Evolutionary conservation across 352 stramenopile genomes (phyloP).

Genomic region (Aphanomyces euteiches): DNA sequence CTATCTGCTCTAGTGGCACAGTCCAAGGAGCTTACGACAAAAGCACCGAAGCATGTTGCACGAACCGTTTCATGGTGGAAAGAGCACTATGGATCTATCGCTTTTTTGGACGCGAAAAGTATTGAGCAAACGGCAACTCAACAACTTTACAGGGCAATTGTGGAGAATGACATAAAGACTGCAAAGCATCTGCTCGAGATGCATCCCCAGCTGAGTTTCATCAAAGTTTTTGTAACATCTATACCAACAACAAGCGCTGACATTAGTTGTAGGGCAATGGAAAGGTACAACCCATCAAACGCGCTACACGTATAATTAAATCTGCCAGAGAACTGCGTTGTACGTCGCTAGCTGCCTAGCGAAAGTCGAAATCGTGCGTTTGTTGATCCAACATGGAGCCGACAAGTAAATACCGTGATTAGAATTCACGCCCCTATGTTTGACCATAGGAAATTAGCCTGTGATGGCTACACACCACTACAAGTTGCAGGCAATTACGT

Average conservation of each 20-base stretch:
- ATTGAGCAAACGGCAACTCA: not conserved
- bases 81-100: not conserved
- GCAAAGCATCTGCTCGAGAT: not conserved
- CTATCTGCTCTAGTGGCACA: not conserved
- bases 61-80: slow-evolving; percentile 10
- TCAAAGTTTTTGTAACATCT: slow-evolving; percentile 24
- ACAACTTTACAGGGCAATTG: not conserved
- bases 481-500: slow-evolving; percentile 49
- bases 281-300: slow-evolving; percentile 27
- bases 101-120: not conserved
- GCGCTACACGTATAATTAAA: not conserved
- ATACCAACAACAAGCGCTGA: not conserved
- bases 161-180: not conserved
- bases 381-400: slow-evolving; percentile 51
- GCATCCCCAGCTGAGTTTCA: not conserved
- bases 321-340: slow-evolving; percentile 47
- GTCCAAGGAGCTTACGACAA: slow-evolving; percentile 2
- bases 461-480: slow-evolving; percentile 42
- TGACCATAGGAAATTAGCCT: slow-evolving; percentile 44
- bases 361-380: slow-evolving; percentile 45
- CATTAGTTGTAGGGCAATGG: slow-evolving; percentile 22
- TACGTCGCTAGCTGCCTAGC: slow-evolving; percentile 70
- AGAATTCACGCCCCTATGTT: not conserved
- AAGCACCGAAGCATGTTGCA: not conserved
- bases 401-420: slow-evolving; percentile 44